phyloP scores from a whole-genome alignment of 768 basidiomycete species.

The Podaxis sp. region DNA sequence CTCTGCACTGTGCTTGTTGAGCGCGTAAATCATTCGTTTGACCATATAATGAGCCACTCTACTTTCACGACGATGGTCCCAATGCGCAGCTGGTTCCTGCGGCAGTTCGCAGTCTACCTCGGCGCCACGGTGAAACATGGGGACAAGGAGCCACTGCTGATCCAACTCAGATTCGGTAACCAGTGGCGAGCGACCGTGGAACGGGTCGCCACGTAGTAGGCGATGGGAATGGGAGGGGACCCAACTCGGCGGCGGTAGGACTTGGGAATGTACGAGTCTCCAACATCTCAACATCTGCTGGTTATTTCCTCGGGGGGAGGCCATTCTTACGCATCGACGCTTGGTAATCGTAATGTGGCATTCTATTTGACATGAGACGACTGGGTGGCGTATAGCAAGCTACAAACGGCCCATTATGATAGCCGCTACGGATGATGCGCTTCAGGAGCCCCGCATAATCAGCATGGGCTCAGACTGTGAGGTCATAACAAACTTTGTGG shows the following conservation, averaged over 20 bases:
- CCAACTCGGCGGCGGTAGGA: background rate
- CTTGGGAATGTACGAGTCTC: background rate
- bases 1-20: too few relatives aligned
- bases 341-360: background rate
- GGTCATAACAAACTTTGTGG: too few relatives aligned
- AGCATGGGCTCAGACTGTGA: background rate
- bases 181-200: background rate
- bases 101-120: background rate
- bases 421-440: background rate
- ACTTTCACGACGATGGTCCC: background rate
- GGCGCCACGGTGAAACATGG: conserved; percentile 2
- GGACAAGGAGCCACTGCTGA: background rate
- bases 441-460: background rate
- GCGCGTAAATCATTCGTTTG: too few relatives aligned
- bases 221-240: background rate
- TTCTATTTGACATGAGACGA: background rate
- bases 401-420: background rate
- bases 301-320: background rate
- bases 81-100: background rate
- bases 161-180: background rate
- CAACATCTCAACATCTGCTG: background rate
- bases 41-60: background rate
- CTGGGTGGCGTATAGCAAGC: background rate
- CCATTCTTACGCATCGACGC: background rate
- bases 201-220: background rate